These are phyloP conservation scores for Komagataella pastoris DNA, from an alignment of 805 yeast genomes.

Conservation along the genomic window DNA sequence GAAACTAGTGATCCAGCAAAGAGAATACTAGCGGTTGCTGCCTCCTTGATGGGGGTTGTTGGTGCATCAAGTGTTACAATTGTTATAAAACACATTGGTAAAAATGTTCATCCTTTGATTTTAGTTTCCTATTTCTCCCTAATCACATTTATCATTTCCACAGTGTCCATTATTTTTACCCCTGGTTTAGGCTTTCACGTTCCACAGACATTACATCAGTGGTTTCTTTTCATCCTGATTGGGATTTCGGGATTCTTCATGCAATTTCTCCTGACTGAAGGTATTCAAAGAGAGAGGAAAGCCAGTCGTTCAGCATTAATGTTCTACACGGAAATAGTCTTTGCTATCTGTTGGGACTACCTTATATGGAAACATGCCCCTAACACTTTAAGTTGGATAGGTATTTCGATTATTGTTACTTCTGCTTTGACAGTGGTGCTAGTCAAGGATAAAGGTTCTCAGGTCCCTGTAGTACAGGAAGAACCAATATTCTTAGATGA, in stretches of 20 bases:
- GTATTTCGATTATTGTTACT: constrained; percentile 53
- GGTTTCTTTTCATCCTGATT: constrained; percentile 46
- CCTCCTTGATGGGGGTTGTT: constrained; percentile 53
- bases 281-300: constrained; percentile 58
- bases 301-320: constrained; percentile 70
- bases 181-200: constrained; percentile 48
- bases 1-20: constrained; percentile 41
- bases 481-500: not conserved
- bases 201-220: constrained; percentile 52
- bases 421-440: constrained; percentile 51
- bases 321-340: constrained; percentile 65
- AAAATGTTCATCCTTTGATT: constrained; percentile 64
- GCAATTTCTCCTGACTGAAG: constrained; percentile 72
- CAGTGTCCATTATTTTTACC: constrained; percentile 32
- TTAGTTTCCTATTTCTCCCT: constrained; percentile 70
- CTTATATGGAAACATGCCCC: constrained; percentile 66
- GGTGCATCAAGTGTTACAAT: constrained; percentile 65
- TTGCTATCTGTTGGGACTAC: constrained; percentile 67
- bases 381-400: constrained; percentile 50
- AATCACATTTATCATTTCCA: constrained; percentile 40
- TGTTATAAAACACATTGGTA: constrained; percentile 62
- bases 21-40: constrained; percentile 46
- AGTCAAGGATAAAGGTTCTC: constrained; percentile 24
- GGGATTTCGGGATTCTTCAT: constrained; percentile 74
- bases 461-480: not conserved